Base-by-base conservation (phyloP, 305 asterid species). In the Fraxinus angustifolia region DNA sequence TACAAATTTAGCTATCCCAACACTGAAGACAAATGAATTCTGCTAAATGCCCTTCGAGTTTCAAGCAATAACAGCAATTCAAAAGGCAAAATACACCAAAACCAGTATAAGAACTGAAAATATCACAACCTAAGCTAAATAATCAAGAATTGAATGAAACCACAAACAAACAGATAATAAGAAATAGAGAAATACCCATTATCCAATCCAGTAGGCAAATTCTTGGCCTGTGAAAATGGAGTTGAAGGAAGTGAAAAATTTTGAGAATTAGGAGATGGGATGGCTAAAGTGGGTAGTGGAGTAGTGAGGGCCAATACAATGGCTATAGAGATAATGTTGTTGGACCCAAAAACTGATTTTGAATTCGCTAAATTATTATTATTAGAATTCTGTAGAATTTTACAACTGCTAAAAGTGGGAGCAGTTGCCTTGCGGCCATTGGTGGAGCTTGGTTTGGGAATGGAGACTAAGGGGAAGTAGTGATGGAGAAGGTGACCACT, bases 151-250 rank as follows among this genome's bases (percentile, higher is more conserved):
- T 28, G 11, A 3, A 7, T 1, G 28, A 7, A 28, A 19, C 40
- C 14, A 17, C 17, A 35, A 53, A 2, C 11, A 28, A 35, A 82
- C n/a, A 70, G 10, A n/a, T 3, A 68, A 68, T 12, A 31, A 4
- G 3, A 73, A 2, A 42, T 0, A 2, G 45, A 7, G 38, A 65
- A 34, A 0, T 85, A 90, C 94, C 98, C 98, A 81, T 92, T 89
- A 79, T 91, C 90, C 81, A 92, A 91, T 23, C 99, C 98, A 38
- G 90, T 88, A 17, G 96, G 90, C 83, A 95, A 78, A 85, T 91
- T 87, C 88, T 88, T 88, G 78, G 98, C 91, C 87, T 95, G 95
- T 2, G 98, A 92, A 79, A 93, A 95, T 0, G 98, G 99, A 38
- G 98, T 93, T 8, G 91, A 83, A 79, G 89, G 80, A 7, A 78